A percentile compares a stretch with the other conserved stretches of the same genome.
Evolutionary conservation across 352 stramenopile species (phyloP).

Genomic region (Globisporangium iwayamae): DNA sequence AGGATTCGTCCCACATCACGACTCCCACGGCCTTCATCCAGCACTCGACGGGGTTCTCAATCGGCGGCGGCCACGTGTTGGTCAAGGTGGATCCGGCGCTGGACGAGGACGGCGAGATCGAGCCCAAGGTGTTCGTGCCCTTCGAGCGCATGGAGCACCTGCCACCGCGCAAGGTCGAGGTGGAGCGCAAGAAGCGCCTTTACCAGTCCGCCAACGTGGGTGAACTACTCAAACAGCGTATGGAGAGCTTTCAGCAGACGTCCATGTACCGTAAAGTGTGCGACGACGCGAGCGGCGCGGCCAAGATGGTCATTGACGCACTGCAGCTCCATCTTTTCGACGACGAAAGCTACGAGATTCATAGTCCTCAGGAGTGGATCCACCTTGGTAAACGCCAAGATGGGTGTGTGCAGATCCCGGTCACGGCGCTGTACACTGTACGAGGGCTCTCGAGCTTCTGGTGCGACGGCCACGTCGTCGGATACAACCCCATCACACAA

Average conservation of each 20-base stretch:
- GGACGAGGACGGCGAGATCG: conserved; percentile 49
- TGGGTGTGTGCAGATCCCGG: conserved; percentile 61
- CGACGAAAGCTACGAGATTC: conserved; percentile 78
- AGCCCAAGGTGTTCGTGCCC: conserved; percentile 73
- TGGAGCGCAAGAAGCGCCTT: conserved; percentile 61
- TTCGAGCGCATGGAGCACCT: conserved; percentile 51
- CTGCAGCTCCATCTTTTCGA: conserved; percentile 74
- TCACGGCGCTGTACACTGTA: conserved; percentile 62
- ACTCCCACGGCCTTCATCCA: conserved; percentile 38
- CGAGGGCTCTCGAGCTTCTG: conserved; percentile 58
- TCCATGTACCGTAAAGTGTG: conserved; percentile 34
- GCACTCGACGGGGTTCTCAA: conserved; percentile 34
- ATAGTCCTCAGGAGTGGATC: conserved; percentile 64
- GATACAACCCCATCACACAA: conserved; percentile 36
- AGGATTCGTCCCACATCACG: conserved; percentile 36
- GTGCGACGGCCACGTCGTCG: conserved; percentile 57
- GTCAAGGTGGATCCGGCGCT: conserved; percentile 34
- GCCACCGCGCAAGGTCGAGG: conserved; percentile 61
- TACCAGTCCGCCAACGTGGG: conserved; percentile 49
- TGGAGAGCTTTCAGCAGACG: conserved; percentile 36
- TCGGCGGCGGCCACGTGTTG: conserved; percentile 44
- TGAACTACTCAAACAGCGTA: conserved; percentile 41
- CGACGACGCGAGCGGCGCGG: conserved; percentile 43
- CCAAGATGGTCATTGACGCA: conserved; percentile 50
- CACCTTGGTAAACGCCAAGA: conserved; percentile 41